Base-by-base conservation (phyloP, 208 protist genomes). In the Leishmania aethiopica region DNA sequence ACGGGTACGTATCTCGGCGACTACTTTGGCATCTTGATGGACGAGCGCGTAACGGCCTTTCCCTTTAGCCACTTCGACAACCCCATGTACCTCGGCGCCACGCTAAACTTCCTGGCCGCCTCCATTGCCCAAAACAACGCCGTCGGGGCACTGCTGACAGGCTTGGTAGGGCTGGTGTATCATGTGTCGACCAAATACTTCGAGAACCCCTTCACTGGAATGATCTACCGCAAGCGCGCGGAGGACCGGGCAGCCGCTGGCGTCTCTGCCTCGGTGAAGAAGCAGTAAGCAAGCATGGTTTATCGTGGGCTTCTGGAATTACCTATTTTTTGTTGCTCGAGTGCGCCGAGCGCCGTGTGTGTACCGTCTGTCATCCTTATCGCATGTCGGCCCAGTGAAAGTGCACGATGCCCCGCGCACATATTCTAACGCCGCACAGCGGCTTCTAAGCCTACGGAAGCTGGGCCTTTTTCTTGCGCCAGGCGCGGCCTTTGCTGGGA, bases 1-100 rank as follows among this genome's bases (percentile, higher is more conserved):
- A 98, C 95, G 32, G 97, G 96, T 32, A 99, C 97, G 19, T 99
- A 98, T 82, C 84, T 99, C 0, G 97, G 95, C 19, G 98, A 99
- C 88, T 99, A 99, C 88, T 99, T 98, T 84, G 96, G 94, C 53
- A 98, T 99, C 74, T 72, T 96, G 4, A 95, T 99, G 94, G 78
- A 92, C 49, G 88, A 91, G 47, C 90, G 86, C 72, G 93, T 99
- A 35, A 98, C 92, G 37, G 89, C 92, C 28, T 99, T 99, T 80
- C 97, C 98, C 40, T 99, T 99, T 85, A 99, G 91, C 78, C 82
- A 96, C 49, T 92, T 97, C 75, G 84, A 91, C 28, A 96, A 98
- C 86, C 98, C 98, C 71, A 99, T 99, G 98, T 99, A 99, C 89
- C 81, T 94, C 69, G 98, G 98, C 13, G 89, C 96, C 15, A 91